Evolutionary conservation across 2,329 filamentous ascomycete species (phyloP).

Genomic region (Plectosphaerella plurivora): DNA sequence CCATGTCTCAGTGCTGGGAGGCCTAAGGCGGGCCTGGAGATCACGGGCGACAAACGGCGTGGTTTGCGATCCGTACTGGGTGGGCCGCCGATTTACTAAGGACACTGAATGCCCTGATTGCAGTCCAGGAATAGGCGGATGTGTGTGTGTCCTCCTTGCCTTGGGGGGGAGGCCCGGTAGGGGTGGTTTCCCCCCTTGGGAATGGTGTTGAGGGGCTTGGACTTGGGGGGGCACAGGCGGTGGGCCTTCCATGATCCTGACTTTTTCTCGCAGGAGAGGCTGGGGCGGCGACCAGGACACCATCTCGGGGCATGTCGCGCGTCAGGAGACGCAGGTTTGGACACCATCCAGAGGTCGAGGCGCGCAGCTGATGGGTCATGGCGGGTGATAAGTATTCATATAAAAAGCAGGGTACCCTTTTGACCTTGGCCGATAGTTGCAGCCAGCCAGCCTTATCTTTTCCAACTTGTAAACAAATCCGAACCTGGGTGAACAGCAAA

Average conservation of each 20-base stretch:
- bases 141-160: background rate
- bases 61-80: background rate
- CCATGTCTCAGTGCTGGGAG: background rate
- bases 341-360: background rate
- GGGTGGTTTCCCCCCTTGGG: no score
- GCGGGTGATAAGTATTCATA: background rate
- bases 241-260: no score
- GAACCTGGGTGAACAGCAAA: background rate
- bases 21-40: background rate
- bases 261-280: no score
- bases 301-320: background rate
- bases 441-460: background rate
- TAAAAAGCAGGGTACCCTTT: background rate
- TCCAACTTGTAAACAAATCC: background rate
- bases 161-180: no score
- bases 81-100: background rate
- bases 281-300: background rate
- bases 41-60: conserved; percentile 1
- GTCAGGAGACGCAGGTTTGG: background rate
- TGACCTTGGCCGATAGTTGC: background rate
- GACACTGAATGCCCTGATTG: no score
- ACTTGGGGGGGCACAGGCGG: no score
- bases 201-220: no score
- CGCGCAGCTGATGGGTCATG: background rate
- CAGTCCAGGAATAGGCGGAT: no score